These are phyloP conservation scores for Fremontodendron californicum DNA, from an alignment of 345 rosid genomes.

Conservation along the genomic window DNA sequence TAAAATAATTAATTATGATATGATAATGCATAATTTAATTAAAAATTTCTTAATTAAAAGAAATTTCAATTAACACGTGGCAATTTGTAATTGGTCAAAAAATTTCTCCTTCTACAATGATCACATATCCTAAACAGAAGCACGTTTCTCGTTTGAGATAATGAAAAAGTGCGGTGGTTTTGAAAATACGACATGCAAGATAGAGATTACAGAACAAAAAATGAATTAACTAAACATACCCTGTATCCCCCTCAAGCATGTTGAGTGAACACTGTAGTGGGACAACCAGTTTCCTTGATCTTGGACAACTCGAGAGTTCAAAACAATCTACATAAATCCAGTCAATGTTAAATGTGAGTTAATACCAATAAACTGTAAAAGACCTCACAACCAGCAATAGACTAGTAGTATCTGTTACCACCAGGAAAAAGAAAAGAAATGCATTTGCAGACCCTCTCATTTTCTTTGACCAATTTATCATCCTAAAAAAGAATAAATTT, in stretches of 20 bases:
- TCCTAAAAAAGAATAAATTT: slow-evolving; percentile 34
- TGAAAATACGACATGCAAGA: not conserved
- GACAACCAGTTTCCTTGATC: slow-evolving; percentile 48
- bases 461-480: slow-evolving; percentile 32
- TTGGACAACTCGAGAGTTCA: slow-evolving; percentile 38
- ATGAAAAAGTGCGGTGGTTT: not conserved
- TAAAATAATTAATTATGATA: no score
- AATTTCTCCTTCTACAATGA: no score
- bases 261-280: slow-evolving; percentile 67
- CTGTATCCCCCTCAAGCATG: slow-evolving; percentile 93
- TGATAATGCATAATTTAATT: no score
- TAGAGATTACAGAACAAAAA: slow-evolving; percentile 3
- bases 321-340: slow-evolving; percentile 34
- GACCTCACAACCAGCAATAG: slow-evolving; percentile 1
- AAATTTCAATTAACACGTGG: no score
- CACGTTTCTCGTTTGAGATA: not conserved
- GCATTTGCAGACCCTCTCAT: slow-evolving; percentile 51
- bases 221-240: slow-evolving; percentile 36
- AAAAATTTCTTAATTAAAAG: no score
- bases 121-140: not conserved
- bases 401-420: slow-evolving; percentile 34
- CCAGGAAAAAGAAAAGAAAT: slow-evolving; percentile 71
- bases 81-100: no score
- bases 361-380: not conserved
- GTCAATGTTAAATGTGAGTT: slow-evolving; percentile 1